Percentiles rank a stretch among this genome's conserved stretches.
Conservation (phyloP, 192 early-diverging fungal genomes). For the Rhizophagus clarus region DNA sequence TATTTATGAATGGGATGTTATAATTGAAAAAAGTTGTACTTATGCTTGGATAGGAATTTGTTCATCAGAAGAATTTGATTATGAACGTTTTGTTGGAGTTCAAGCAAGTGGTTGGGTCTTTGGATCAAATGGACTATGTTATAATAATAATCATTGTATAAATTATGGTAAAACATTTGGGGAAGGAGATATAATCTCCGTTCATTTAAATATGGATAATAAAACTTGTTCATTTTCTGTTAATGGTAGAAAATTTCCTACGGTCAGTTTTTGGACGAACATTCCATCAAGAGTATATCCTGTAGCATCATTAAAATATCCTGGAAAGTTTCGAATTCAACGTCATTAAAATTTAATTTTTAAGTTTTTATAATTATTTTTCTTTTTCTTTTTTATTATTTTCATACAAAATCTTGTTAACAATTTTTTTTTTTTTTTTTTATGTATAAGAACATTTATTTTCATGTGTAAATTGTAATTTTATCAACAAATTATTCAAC, state of each 20-base stretch:
- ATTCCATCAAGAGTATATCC: slow-evolving; percentile 29
- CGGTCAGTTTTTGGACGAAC: not conserved
- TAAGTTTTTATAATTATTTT: not conserved
- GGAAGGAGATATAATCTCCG: not conserved
- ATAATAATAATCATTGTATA: not conserved
- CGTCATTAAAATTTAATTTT: not conserved
- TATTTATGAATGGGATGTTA: slow-evolving; percentile 23
- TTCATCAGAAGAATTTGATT: not conserved
- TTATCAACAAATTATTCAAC: too few relatives aligned
- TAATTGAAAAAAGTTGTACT: slow-evolving; percentile 7
- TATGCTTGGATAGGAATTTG: slow-evolving; percentile 9
- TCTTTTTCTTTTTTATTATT: too few relatives aligned
- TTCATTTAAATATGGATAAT: slow-evolving; percentile 29
- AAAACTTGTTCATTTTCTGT: slow-evolving; percentile 20
- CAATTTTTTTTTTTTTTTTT: too few relatives aligned
- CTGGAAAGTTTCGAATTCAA: slow-evolving; percentile 18
- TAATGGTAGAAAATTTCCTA: slow-evolving; percentile 19
- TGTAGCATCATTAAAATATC: not conserved
- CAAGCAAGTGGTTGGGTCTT: slow-evolving; percentile 7
- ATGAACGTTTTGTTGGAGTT: not conserved
- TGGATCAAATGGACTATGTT: not conserved
- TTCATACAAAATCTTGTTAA: too few relatives aligned
- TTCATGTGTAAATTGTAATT: too few relatives aligned
- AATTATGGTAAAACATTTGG: slow-evolving; percentile 14
- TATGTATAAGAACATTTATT: too few relatives aligned